Percentiles rank a stretch among this genome's conserved stretches.
Conservation (phyloP, 2,329 filamentous ascomycete genomes). For the Leptoxyphium fumago region DNA sequence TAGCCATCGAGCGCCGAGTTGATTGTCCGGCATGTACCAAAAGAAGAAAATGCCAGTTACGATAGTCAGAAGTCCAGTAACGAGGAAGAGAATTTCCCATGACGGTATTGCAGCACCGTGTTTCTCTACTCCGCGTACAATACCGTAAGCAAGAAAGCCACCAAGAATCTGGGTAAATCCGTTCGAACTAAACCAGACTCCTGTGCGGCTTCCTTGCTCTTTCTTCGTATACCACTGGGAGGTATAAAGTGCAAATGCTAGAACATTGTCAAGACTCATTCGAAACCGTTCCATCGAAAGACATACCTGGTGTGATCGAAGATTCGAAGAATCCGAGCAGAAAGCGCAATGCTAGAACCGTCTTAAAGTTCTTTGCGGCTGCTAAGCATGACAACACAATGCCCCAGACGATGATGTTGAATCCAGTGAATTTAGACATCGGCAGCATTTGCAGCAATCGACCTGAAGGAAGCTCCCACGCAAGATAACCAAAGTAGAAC, state of each 20-base stretch:
- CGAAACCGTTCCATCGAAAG: no score
- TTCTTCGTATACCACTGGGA: slow-evolving; percentile 58
- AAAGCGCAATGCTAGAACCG: slow-evolving; percentile 36
- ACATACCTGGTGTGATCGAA: slow-evolving; percentile 42
- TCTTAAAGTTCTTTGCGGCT: slow-evolving; percentile 41
- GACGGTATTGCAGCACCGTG: slow-evolving; percentile 44
- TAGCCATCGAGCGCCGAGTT: slow-evolving; percentile 47
- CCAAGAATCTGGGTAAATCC: slow-evolving; percentile 50
- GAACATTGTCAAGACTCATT: no score
- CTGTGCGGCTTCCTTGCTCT: slow-evolving; percentile 48
- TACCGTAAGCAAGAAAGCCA: slow-evolving; percentile 48
- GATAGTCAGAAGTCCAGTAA: slow-evolving; percentile 29
- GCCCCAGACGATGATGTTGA: slow-evolving; percentile 43
- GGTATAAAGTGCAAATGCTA: slow-evolving; percentile 50
- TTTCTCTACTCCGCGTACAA: slow-evolving; percentile 39
- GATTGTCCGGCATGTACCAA: slow-evolving; percentile 40
- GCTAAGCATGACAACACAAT: slow-evolving; percentile 42
- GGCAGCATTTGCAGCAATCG: slow-evolving; percentile 29
- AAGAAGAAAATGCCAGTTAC: slow-evolving; percentile 29
- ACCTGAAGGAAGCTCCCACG: slow-evolving; percentile 28
- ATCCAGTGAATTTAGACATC: slow-evolving; percentile 27
- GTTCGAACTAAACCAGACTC: slow-evolving; percentile 57
- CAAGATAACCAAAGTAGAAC: slow-evolving; percentile 35
- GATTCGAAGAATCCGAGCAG: slow-evolving; percentile 44
- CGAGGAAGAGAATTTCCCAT: slow-evolving; percentile 47